phyloP scores from a whole-genome alignment of 441 rosid species.

The Melastoma candidum region DNA sequence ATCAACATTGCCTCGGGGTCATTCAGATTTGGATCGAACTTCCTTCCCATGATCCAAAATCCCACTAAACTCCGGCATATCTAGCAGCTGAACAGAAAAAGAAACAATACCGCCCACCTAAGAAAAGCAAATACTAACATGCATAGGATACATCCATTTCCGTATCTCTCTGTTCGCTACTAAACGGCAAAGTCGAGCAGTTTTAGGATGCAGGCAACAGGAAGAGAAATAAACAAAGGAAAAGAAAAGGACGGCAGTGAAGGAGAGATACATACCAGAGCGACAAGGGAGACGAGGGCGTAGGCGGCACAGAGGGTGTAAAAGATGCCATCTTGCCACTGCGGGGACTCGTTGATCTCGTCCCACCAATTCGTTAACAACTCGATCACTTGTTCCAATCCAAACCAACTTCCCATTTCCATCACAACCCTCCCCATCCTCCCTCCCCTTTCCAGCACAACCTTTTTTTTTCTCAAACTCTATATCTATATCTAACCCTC shows the following conservation, averaged over 20 bases:
- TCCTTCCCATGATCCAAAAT: too few species aligned
- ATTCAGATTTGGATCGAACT: too few species aligned
- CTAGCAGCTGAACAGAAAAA: too few species aligned
- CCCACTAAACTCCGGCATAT: too few species aligned
- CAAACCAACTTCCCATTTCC: not conserved
- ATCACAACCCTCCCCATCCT: not conserved
- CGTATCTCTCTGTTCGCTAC: not conserved
- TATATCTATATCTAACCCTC: too few species aligned
- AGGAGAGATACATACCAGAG: slow-evolving; percentile 8
- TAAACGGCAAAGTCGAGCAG: not conserved
- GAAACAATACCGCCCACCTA: too few species aligned
- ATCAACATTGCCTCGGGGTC: too few species aligned
- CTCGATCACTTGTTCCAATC: not conserved
- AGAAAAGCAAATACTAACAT: too few species aligned
- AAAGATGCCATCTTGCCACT: slow-evolving; percentile 6
- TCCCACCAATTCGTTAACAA: slow-evolving; percentile 2
- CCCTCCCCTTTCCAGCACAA: not conserved
- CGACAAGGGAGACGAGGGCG: slow-evolving; percentile 9
- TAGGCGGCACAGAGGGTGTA: slow-evolving; percentile 4
- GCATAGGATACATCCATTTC: too few species aligned
- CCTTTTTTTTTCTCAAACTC: too few species aligned
- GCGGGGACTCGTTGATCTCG: slow-evolving; percentile 7
- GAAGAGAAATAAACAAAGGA: not conserved
- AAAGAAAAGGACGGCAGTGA: not conserved
- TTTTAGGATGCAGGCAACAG: not conserved